Percentiles rank a stretch among this genome's conserved stretches.
These are phyloP conservation scores for Leccinum sublutescens DNA, from an alignment of 768 basidiomycete genomes.

Conservation along the genomic window DNA sequence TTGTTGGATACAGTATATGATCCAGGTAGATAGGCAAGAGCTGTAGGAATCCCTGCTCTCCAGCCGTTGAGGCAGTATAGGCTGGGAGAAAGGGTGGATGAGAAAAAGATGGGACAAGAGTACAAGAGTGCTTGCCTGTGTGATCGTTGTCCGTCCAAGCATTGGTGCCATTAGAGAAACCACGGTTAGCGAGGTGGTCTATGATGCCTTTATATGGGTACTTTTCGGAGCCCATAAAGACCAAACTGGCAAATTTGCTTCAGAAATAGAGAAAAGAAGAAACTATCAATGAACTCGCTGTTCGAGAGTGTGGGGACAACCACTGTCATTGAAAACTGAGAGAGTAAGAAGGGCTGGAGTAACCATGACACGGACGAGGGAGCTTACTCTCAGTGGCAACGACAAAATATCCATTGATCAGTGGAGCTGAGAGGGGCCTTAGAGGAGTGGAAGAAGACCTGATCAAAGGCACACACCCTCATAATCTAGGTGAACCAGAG, in stretches of 20 bases:
- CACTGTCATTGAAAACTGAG: constrained; percentile 89
- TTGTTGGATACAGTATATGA: constrained; percentile 94
- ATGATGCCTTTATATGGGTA: constrained; percentile 97
- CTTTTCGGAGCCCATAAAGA: constrained; percentile 94
- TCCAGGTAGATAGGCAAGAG: constrained; percentile 89
- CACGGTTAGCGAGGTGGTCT: constrained; percentile 92
- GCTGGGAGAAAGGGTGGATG: constrained; percentile 36
- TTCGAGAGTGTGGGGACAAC: constrained; percentile 94
- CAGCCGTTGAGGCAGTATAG: constrained; percentile 95
- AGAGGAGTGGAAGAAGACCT: constrained; percentile 8
- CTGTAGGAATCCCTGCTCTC: constrained; percentile 87
- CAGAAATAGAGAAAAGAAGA: background rate
- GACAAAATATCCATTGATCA: constrained; percentile 90
- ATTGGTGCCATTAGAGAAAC: constrained; percentile 88
- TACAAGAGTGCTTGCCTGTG: constrained; percentile 41
- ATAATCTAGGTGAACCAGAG: constrained; percentile 87
- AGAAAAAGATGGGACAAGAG: background rate
- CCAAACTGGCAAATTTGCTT: constrained; percentile 48
- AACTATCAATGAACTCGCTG: constrained; percentile 55
- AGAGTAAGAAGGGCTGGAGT: background rate
- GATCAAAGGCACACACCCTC: constrained; percentile 53
- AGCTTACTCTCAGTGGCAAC: constrained; percentile 84
- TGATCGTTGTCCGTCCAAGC: constrained; percentile 98
- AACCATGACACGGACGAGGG: background rate
- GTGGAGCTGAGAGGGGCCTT: constrained; percentile 55